Base-by-base conservation (phyloP, 2,329 filamentous ascomycete species). In the Alternaria rosae region DNA sequence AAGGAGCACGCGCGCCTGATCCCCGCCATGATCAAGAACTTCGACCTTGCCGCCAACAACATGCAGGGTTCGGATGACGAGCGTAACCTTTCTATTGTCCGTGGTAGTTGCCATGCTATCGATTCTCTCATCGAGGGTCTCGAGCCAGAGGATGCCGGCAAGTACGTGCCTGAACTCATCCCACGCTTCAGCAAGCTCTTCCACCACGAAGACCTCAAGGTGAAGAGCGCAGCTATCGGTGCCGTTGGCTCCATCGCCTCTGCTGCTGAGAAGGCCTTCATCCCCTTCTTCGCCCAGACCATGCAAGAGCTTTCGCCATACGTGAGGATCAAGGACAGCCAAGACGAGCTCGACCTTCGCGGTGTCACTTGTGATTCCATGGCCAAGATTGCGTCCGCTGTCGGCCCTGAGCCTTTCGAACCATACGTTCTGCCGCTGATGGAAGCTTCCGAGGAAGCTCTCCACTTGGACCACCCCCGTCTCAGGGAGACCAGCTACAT, bases 401-500 rank as follows among this genome's bases (percentile, higher is more conserved):
- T 97, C 62, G 95, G 95, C 20, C 84, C 92, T 35, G 86, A 92
- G 77, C 86, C 91, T 50, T 98, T 98, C 85, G 90, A 97, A 83
- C 92, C 92, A 13, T 98, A 94, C 76, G 94, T 98, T 35, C 86
- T 91, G 76, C 92, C 93, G 43, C 85, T 98, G 61, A 97, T 99
- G 92, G 87, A 90, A 73, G 91, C 94, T 13, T 97, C 92, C 69
- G 94, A 97, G 81, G 94, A 97, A 80, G 94, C 92, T 57, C 86
- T 98, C 3, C 85, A 91, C 71, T 89, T 99, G 3, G 94, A 93
- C 71, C 94, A 97, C 82, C 92, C 94, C 43, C 88, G 94, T 59
- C 88, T 98, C 54, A 92, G 93, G 80, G 95, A 99, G 84, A 97
- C 93, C 65, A 97, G 93, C 78, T 99, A 97, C 82, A 96, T 98